Evolutionary conservation across 2,329 filamentous ascomycete species (phyloP).

Genomic region (Zymoseptoria brevis): DNA sequence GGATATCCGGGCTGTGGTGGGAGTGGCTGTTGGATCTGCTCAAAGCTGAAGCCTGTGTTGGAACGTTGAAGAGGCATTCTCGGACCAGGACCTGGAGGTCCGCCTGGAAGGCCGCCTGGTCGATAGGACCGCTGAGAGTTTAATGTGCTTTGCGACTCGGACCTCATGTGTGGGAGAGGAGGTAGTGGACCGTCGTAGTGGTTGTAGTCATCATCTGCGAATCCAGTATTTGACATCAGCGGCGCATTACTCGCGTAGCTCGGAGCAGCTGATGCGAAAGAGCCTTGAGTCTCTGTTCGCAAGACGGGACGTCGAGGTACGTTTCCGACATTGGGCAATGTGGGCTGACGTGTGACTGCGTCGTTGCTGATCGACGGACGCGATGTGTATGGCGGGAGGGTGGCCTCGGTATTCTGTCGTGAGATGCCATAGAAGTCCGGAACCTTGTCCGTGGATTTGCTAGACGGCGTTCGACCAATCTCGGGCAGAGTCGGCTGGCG

Average conservation of each 20-base stretch:
- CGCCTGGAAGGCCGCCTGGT: conserved; percentile 2
- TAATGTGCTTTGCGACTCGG: conserved; percentile 12
- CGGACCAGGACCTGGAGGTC: conserved; percentile 2
- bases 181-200: conserved; percentile 15
- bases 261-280: conserved; percentile 40
- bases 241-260: conserved; percentile 59
- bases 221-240: conserved; percentile 52
- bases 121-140: conserved; percentile 7
- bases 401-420: conserved; percentile 30
- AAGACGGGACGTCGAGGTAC: conserved; percentile 30
- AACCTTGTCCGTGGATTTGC: conserved; percentile 43
- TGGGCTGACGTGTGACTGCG: conserved; percentile 30
- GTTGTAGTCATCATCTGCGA: conserved; percentile 5
- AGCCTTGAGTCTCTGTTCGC: conserved; percentile 47
- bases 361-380: conserved; percentile 48
- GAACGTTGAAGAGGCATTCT: conserved; percentile 9
- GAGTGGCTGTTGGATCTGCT: background rate
- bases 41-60: background rate
- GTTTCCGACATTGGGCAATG: conserved; percentile 35
- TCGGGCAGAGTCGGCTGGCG: conserved; percentile 61
- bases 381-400: conserved; percentile 40
- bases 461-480: conserved; percentile 48
- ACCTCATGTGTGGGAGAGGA: conserved; percentile 16
- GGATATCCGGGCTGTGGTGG: conserved; percentile 8
- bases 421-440: conserved; percentile 27